A percentile compares a stretch with the other conserved stretches of the same genome.
Evolutionary conservation across 306 rosid genomes (phyloP).

Genomic region (Malus domestica): ASM211411v1 NC_041793.1:31392001-31392500

Average conservation of each 20-base stretch:
- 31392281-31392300: neutral
- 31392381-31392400: neutral
- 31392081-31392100: neutral
- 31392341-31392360: slow-evolving; percentile 1
- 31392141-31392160: neutral
- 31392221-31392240: slow-evolving; percentile 1
- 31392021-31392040: neutral
- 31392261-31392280: slow-evolving; percentile 2
- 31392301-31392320: slow-evolving; percentile 3
- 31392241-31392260: slow-evolving; percentile 5
- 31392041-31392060: neutral
- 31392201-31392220: slow-evolving; percentile 2
- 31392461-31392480: slow-evolving; percentile 2
- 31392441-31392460: slow-evolving; percentile 7
- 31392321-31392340: slow-evolving; percentile 3
- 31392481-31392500: neutral
- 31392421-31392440: neutral
- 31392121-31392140: neutral
- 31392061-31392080: slow-evolving; percentile 12
- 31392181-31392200: neutral
- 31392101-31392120: neutral
- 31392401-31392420: slow-evolving; percentile 2
- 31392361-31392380: slow-evolving; percentile 7
- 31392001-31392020: slow-evolving; percentile 11
- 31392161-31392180: neutral